These are phyloP conservation scores for Pezicula carpinea DNA, from an alignment of 2,329 filamentous ascomycete species.

Conservation along the genomic window DNA sequence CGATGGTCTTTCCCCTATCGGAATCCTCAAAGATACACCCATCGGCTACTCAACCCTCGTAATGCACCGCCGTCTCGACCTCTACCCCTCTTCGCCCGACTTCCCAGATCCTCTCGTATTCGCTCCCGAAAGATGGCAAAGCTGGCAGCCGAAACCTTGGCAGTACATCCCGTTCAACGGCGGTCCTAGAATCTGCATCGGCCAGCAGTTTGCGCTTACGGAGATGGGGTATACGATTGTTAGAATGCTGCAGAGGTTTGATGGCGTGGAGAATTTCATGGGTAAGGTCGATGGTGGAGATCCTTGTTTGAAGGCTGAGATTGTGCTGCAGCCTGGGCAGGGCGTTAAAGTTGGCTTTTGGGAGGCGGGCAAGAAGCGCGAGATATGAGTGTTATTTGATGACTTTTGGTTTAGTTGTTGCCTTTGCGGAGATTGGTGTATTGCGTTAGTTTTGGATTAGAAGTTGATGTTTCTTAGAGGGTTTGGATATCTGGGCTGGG, in stretches of 20 bases:
- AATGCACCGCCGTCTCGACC: conserved; percentile 66
- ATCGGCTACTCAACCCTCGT: conserved; percentile 64
- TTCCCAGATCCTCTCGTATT: conserved; percentile 47
- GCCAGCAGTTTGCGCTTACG: conserved; percentile 76
- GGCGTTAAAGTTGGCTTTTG: conserved; percentile 55
- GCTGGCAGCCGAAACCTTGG: conserved; percentile 62
- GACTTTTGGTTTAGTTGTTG: not conserved
- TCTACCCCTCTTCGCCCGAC: conserved; percentile 49
- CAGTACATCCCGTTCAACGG: conserved; percentile 74
- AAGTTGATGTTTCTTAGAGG: no score
- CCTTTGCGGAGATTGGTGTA: no score
- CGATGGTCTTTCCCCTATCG: conserved; percentile 56
- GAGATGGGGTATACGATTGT: conserved; percentile 72
- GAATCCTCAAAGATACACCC: conserved; percentile 59
- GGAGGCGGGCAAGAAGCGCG: conserved; percentile 32
- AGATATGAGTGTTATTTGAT: not conserved
- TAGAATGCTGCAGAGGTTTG: conserved; percentile 68
- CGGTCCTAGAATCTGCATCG: conserved; percentile 69
- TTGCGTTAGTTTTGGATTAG: no score
- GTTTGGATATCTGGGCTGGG: no score
- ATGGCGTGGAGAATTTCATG: conserved; percentile 56
- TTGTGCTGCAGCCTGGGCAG: conserved; percentile 54
- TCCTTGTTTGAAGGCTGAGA: conserved; percentile 52
- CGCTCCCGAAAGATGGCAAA: conserved; percentile 62
- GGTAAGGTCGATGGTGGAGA: conserved; percentile 46